These are phyloP conservation scores for Endogone sp. DNA, from an alignment of 192 early-diverging fungal genomes.

Conservation along the genomic window DNA sequence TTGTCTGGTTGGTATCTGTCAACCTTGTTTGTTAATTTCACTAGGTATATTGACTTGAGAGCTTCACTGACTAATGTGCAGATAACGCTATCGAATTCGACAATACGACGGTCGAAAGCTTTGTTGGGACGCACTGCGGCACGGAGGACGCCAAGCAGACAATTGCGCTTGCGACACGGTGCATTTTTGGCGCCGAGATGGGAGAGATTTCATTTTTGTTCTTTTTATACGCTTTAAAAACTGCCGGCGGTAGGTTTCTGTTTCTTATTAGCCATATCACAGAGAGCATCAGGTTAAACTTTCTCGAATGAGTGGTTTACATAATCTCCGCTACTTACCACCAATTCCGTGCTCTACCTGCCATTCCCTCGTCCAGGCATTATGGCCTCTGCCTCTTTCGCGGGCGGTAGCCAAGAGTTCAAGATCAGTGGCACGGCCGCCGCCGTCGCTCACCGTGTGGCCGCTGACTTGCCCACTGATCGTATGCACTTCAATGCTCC, in stretches of 20 bases:
- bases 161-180: conserved; percentile 5
- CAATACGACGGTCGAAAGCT: conserved; percentile 7
- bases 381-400: not conserved
- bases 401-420: conserved; percentile 9
- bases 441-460: not conserved
- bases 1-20: conserved; percentile 9
- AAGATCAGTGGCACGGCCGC: conserved; percentile 10
- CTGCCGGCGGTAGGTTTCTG: conserved; percentile 7
- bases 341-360: too few relatives aligned
- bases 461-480: not conserved
- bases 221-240: conserved; percentile 1
- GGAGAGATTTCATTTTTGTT: conserved; percentile 10
- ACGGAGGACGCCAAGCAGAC: conserved; percentile 7
- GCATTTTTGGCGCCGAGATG: conserved; percentile 9
- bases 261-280: too few relatives aligned
- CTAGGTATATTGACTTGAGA: too few relatives aligned
- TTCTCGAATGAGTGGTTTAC: too few relatives aligned
- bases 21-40: too few relatives aligned
- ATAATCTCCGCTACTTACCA: too few relatives aligned
- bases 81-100: conserved; percentile 6
- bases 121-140: not conserved
- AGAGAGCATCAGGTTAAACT: too few relatives aligned
- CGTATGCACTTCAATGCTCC: not conserved
- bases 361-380: not conserved
- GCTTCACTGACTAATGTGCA: not conserved